Base-by-base conservation (phyloP, 441 rosid genomes). In the Lagerstroemia fauriei region DNA sequence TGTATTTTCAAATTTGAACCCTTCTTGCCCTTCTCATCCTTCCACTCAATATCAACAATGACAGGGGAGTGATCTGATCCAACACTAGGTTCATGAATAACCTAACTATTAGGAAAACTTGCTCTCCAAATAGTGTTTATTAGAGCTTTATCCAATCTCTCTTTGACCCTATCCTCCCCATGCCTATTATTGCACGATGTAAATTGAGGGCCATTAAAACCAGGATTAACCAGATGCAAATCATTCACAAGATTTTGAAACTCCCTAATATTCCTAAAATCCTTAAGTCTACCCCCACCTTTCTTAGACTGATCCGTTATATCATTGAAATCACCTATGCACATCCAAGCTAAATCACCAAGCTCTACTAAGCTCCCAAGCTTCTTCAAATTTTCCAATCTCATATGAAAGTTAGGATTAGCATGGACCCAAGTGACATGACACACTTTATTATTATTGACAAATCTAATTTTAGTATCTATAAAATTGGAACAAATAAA, bases 231-330 rank as follows among this genome's bases (percentile, higher is more conserved):
- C 7, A 71, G 22, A 3, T 32, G 9, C 0, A 46, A 10, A 1
- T 71, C 47, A 4, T 9, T 0, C 2, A 71, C 13, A 18, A 32
- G 8, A 3, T 18, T 0, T 3, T 25, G 24, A 14, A 71, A 71
- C 4, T 1, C 3, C 3, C 11, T 11, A 0, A 71, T 32, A 0
- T 18, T 16, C 12, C 75, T 32, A 0, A 0, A 3, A 1, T 7
- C 5, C 0, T 71, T 25, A 0, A 5, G 3, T 1, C 10, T 32
- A 0, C 75, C 75, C 9, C 77, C 29, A 9, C 16, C 57, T 18
- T 73, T 73, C 31, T 73, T 31, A 16, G 14, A 25, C 22, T 20
- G 7, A 8, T 6, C 18, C 1, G n/a, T 1, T 0, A 74, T 25
- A 1, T 46, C 77, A 74, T 74, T 46, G 16, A 74, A 74, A 16